Evolutionary conservation across 148 eudicot genomes (phyloP).

Genomic region (Fagopyrum tataricum): DNA sequence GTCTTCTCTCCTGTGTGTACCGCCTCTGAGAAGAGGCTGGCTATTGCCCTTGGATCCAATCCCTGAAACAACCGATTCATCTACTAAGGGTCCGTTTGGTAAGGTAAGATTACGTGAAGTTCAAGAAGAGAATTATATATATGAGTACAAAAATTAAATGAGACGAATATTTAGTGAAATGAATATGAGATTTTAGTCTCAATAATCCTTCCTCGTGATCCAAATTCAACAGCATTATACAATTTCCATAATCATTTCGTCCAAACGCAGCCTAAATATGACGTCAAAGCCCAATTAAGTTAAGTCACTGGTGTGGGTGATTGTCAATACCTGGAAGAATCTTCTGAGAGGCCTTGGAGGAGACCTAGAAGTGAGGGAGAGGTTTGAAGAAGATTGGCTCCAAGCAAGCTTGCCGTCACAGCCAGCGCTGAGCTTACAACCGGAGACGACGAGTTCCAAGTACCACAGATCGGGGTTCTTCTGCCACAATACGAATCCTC

Average conservation of each 20-base stretch:
- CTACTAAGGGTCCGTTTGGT: no score
- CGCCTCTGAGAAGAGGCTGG: conserved; percentile 50
- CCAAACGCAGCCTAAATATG: no score
- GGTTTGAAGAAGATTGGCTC: conserved; percentile 43
- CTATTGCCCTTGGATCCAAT: conserved; percentile 57
- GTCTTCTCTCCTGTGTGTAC: conserved; percentile 50
- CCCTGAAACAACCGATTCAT: conserved; percentile 41
- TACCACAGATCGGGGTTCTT: conserved; percentile 64
- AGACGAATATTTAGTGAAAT: no score
- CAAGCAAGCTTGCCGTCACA: conserved; percentile 53
- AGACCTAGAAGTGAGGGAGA: conserved; percentile 1
- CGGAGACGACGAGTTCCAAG: conserved; percentile 53
- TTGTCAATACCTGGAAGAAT: conserved; percentile 8
- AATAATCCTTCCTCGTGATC: no score
- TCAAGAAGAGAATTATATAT: no score
- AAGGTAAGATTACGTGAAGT: no score
- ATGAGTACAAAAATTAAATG: no score
- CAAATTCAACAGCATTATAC: no score
- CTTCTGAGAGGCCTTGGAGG: conserved; percentile 14
- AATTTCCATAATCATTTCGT: no score
- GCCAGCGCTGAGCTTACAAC: conserved; percentile 51
- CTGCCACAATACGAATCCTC: conserved; percentile 58
- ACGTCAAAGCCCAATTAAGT: no score
- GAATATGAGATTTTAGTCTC: no score
- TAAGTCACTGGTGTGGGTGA: no score